These are phyloP conservation scores for Volvox reticuliferus DNA, from an alignment of 139 green algal genomes.

Conservation along the genomic window DNA sequence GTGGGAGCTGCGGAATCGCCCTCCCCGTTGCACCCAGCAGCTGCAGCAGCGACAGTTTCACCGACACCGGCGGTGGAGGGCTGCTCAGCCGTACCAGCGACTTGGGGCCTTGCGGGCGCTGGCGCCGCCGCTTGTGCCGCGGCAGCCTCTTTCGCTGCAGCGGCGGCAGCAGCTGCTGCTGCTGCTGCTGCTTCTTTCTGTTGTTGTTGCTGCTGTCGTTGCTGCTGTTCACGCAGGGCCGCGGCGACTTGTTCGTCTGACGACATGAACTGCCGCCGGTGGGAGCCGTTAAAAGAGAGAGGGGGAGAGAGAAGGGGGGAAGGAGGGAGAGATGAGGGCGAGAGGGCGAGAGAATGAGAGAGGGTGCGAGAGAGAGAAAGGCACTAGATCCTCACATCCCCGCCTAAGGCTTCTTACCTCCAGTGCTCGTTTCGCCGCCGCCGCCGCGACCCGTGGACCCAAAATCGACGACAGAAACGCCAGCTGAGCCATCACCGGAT, in stretches of 20 bases:
- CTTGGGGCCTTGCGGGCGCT: not conserved
- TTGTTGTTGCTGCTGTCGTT: not conserved
- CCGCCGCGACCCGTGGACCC: conserved; percentile 85
- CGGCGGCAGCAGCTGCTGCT: not conserved
- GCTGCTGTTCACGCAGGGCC: not conserved
- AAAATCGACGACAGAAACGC: conserved; percentile 86
- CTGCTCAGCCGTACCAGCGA: not conserved
- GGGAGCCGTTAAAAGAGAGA: not conserved
- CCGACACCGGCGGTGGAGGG: not conserved
- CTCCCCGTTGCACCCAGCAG: not conserved
- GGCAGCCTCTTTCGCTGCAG: not conserved
- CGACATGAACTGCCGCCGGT: not conserved
- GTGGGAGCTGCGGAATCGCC: not conserved
- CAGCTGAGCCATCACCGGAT: conserved; percentile 90
- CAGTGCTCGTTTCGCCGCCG: conserved; percentile 87
- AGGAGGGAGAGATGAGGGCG: not conserved
- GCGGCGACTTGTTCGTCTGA: not conserved
- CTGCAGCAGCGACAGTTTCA: not conserved
- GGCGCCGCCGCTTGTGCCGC: not conserved
- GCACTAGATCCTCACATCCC: no score
- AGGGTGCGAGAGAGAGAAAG: not conserved
- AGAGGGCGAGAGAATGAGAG: not conserved
- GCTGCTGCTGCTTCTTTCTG: not conserved
- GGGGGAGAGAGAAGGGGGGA: not conserved
- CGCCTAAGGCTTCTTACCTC: conserved; percentile 55